Base-by-base conservation (phyloP, 192 early-diverging fungal genomes). In the Coemansia nantahalensis region DNA sequence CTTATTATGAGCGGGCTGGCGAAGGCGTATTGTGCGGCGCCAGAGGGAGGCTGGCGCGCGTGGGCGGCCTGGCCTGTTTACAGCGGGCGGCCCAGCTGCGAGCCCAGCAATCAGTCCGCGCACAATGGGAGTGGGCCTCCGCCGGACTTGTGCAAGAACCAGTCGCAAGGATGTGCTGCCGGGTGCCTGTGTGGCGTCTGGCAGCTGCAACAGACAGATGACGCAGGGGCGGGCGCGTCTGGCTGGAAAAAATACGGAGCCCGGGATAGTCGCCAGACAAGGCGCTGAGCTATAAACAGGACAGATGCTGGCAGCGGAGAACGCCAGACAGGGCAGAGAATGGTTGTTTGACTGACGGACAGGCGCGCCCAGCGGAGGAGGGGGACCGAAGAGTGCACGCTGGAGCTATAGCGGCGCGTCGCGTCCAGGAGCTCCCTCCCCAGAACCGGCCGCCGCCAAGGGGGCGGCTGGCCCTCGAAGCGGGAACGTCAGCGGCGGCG, bases 321-420 rank as follows among this genome's bases (percentile, higher is more conserved):
- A 13, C 26, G 41, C 7, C n/a, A 54, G 33, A 36, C 43, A 39
- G 15, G 47, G 40, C 31, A 50, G 28, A 59, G 50, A 60, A 60
- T 60, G 42, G 41, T 51, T 60, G 58, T 45, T 52, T 52, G 40
- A 50, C 37, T 39, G 31, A 14, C 24, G 40, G 34, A 17, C 17
- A 38, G 39, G 34, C 21, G 34, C 58, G 40, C 35, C 10, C 35
- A 9, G 13, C 35, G 2, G 32, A 33, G 35, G 35, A 2, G 35
- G 35, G 35, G 35, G 10, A 9, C 12, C 2, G 12, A 36, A 36
- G 15, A 36, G 35, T 11, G 13, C 15, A 9, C 35, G 35, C 15
- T 15, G 35, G 35, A n/a, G 16, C 39, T 40, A 40, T n/a, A 40
- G 15, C 39, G 39, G 21, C 8, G 21, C 39, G 26, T 28, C 26